phyloP scores from a whole-genome alignment of 140 eudicot species.

The Flaveria floridana region DNA sequence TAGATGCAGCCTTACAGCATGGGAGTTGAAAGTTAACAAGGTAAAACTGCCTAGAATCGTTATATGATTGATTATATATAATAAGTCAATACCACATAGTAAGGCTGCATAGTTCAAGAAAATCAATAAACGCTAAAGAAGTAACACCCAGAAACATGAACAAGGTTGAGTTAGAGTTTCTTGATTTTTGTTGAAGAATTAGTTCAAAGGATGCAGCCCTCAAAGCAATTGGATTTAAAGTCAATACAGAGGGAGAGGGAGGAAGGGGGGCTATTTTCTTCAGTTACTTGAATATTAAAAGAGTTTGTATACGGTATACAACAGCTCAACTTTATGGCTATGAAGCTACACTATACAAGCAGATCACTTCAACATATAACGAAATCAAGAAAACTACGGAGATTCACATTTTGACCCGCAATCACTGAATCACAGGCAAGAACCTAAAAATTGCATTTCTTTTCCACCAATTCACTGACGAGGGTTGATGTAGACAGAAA shows the following conservation, averaged over 20 bases:
- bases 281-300: neutral
- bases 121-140: neutral
- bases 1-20: slow-evolving; percentile 8
- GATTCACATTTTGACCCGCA: slow-evolving; percentile 8
- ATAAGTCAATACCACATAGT: slow-evolving; percentile 11
- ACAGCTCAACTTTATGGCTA: neutral
- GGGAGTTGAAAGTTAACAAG: neutral
- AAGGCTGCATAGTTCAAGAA: slow-evolving; percentile 12
- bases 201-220: slow-evolving; percentile 4
- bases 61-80: neutral
- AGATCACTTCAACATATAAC: neutral
- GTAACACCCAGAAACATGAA: slow-evolving; percentile 6
- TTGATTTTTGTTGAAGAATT: slow-evolving; percentile 3
- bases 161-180: neutral
- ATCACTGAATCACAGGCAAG: neutral
- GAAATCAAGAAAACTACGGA: neutral
- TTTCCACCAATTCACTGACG: neutral
- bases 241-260: neutral
- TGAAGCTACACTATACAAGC: slow-evolving; percentile 3
- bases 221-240: neutral
- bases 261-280: neutral
- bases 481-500: neutral
- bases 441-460: neutral
- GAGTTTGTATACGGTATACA: neutral
- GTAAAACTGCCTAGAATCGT: neutral